These are phyloP conservation scores for Rhinocladiella mackenziei DNA, from an alignment of 2,329 filamentous ascomycete species.

Conservation along the genomic window DNA sequence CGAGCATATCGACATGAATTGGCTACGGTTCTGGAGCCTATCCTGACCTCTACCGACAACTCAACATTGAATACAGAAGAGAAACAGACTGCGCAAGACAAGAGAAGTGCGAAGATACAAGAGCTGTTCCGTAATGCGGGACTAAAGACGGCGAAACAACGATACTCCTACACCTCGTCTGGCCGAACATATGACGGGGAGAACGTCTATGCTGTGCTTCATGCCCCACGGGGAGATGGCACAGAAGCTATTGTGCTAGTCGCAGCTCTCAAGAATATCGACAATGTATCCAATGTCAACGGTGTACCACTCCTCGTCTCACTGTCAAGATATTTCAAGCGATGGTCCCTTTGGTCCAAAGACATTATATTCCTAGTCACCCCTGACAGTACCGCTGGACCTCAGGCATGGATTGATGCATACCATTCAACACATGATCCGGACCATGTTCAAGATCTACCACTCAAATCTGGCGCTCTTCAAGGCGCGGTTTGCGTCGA, in stretches of 20 bases:
- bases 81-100: slow-evolving; percentile 11
- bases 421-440: slow-evolving; percentile 87
- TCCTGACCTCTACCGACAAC: slow-evolving; percentile 10
- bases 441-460: slow-evolving; percentile 65
- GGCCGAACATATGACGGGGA: slow-evolving; percentile 72
- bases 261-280: slow-evolving; percentile 79
- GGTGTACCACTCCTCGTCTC: slow-evolving; percentile 83
- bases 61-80: slow-evolving; percentile 44
- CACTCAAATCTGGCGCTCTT: slow-evolving; percentile 86
- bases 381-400: slow-evolving; percentile 81
- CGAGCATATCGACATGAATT: slow-evolving; percentile 85
- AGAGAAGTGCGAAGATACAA: slow-evolving; percentile 59
- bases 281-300: slow-evolving; percentile 74
- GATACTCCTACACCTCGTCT: slow-evolving; percentile 77
- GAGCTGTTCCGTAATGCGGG: slow-evolving; percentile 73
- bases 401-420: slow-evolving; percentile 95
- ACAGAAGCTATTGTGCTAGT: slow-evolving; percentile 95
- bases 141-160: slow-evolving; percentile 81
- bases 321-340: slow-evolving; percentile 89
- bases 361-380: slow-evolving; percentile 92
- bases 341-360: slow-evolving; percentile 98
- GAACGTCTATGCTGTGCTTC: slow-evolving; percentile 90
- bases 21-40: slow-evolving; percentile 42
- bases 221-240: slow-evolving; percentile 89
- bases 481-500: slow-evolving; percentile 93